Evolutionary conservation across 371 early-diverging fungal genomes (phyloP), one percentile per base, ranked within the genome.

Genomic region (Syncephalis plumigaleata): DNA sequence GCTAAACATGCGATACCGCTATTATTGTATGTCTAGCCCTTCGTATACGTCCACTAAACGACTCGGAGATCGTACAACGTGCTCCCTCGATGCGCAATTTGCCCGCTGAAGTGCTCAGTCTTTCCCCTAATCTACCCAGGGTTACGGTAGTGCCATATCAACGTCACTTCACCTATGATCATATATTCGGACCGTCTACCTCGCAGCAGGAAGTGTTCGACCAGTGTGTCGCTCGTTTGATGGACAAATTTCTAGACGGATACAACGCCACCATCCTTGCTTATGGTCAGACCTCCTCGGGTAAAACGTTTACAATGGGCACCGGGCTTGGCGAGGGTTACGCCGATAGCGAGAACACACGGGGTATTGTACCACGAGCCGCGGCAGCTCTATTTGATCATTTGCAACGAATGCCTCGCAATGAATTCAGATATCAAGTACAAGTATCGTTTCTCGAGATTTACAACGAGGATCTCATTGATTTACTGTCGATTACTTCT

Each of bases 261-360:
- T 67, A 61, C 50, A 75, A 75, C 49, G 66, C 60, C 16, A 71
- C 71, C 20, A 50, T 71, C 15, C 54, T 71, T 36, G 72, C 73
- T 4, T 75, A 73, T 36, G 98, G 85, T 16, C 90, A 96, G 71
- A 90, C 91, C 13, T 88, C 91, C 7, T 85, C 87, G 9, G 98
- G 98, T 45, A 99, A 99, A 68, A 98, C 99, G 4, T 92, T 88
- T 57, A 99, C 98, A 7, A 98, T 99, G 97, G 91, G 92, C 45
- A 89, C 90, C 36, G 81, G 71, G 8, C 17, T 46, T 21, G 55
- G 53, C 18, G 49, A 54, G 49, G 31, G 31, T 31, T 46, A 45
- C 9, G 39, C 47, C 26, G 22, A 31, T 15, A 39, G 47, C 21
- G 51, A 43, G 16, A 48, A 46, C 37, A 49, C 46, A 50, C 45